Conservation (phyloP, 31 red algal species). For the Endocladia muricata region DNA sequence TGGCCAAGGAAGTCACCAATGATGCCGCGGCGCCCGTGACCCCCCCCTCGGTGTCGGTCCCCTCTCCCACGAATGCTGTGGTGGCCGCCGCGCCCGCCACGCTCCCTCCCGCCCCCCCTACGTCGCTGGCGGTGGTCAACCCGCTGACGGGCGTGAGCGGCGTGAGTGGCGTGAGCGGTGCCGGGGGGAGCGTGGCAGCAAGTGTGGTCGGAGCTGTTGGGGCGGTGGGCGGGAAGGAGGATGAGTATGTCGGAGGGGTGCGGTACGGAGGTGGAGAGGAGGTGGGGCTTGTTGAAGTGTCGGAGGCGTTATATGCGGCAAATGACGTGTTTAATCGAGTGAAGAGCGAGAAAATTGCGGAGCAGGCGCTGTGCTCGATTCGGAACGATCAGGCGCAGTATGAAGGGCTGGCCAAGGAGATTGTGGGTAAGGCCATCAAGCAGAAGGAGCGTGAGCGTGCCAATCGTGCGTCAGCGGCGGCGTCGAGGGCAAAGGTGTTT, state of each 20-base stretch:
- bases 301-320: constrained; percentile 49
- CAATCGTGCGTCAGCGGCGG: constrained; percentile 70
- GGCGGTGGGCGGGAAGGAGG: not conserved
- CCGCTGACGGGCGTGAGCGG: not conserved
- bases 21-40: constrained; percentile 31
- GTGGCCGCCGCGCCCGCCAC: constrained; percentile 7
- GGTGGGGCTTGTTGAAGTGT: constrained; percentile 46
- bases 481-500: constrained; percentile 54
- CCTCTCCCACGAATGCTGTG: constrained; percentile 13
- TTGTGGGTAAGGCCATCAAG: constrained; percentile 65
- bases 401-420: constrained; percentile 58
- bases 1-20: not conserved
- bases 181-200: not conserved
- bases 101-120: constrained; percentile 7
- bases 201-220: not conserved
- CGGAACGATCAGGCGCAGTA: constrained; percentile 49
- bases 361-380: constrained; percentile 40
- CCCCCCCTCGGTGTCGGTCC: constrained; percentile 14
- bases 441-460: constrained; percentile 69
- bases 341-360: constrained; percentile 72
- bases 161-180: not conserved
- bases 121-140: constrained; percentile 20
- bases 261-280: not conserved
- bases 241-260: not conserved
- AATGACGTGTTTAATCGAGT: constrained; percentile 65